Evolutionary conservation across 1,284 basidiomycete species (phyloP).

Genomic region (Leccinum brunneo-olivaceum): DNA sequence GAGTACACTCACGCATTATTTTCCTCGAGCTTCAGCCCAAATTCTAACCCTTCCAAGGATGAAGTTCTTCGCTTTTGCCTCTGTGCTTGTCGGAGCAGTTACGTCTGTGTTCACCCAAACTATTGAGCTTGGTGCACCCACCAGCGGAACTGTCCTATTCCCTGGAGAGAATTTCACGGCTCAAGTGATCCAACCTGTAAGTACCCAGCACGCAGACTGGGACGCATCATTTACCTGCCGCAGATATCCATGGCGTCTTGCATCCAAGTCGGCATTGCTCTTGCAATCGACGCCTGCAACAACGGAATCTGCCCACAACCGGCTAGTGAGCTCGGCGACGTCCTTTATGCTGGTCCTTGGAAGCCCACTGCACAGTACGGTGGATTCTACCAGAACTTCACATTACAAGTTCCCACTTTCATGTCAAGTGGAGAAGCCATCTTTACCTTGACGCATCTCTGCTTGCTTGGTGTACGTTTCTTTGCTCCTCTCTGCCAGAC

Average conservation of each 20-base stretch:
- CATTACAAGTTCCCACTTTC: conserved; percentile 13
- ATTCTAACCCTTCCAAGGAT: too few species aligned
- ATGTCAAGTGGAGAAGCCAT: conserved; percentile 18
- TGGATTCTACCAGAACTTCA: conserved; percentile 30
- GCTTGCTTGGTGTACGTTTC: conserved; percentile 26
- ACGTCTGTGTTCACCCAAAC: conserved; percentile 22
- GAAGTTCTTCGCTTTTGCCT: conserved; percentile 10
- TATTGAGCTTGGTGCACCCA: conserved; percentile 23
- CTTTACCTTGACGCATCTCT: conserved; percentile 29
- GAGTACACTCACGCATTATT: too few species aligned
- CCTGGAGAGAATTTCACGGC: conserved; percentile 15
- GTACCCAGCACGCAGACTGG: background rate
- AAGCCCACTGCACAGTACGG: conserved; percentile 17
- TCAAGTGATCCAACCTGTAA: conserved; percentile 21
- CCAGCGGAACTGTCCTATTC: conserved; percentile 11
- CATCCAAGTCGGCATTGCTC: conserved; percentile 28
- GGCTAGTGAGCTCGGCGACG: conserved; percentile 16
- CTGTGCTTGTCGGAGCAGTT: conserved; percentile 7
- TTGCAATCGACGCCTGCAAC: conserved; percentile 18
- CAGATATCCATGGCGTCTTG: conserved; percentile 21
- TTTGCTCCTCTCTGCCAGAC: background rate
- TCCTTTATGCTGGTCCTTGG: conserved; percentile 28
- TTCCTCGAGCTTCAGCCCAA: too few species aligned
- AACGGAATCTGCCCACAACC: conserved; percentile 22
- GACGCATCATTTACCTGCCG: background rate